Evolutionary conservation across 352 stramenopile genomes (phyloP), one percentile per base, ranked within the genome.

Genomic region (Phytophthora nicotianae): DNA sequence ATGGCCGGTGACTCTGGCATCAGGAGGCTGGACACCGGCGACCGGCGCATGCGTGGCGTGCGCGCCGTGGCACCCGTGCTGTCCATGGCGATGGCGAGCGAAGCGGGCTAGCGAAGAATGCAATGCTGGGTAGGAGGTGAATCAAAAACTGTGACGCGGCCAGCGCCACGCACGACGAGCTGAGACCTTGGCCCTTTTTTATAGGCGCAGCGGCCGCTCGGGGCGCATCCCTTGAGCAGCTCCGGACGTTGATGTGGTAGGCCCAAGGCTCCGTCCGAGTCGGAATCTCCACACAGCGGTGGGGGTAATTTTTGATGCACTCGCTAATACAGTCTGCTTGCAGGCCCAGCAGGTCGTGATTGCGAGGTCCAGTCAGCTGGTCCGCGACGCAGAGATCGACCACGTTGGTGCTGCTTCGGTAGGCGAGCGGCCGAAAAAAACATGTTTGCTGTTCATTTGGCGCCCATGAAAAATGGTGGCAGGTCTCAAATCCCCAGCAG

Each of bases 11-110:
- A 84, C 17, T 72, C 62, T 1, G 41, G 51, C 13, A 46, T 17
- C 19, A 64, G n/a, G 48, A 66, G 32, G 53, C 53, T 43, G 24
- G 35, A 27, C 35, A 43, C 19, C 21, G 27, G 29, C 27, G 48
- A 42, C 48, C 40, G 77, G 26, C 76, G 79, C 42, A 17, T 72
- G 41, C 78, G 74, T 40, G 86, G 86, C 37, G 86, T 95, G 48
- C 84, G 77, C 17, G 77, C 82, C 19, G 81, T 95, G 10, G 86
- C 86, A 16, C 86, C 86, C 5, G 81, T 89, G 75, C 81, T 91
- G 74, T 95, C 83, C 86, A 95, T 95, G 37, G 58, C 7, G 32
- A 4, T 23, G 52, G 29, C 35, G 32, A 20, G 35, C 19, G 26
- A n/a, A 16, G 17, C 43, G 23, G 26, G 32, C 5, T 2, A 38